A percentile compares a stretch with the other conserved stretches of the same genome.
Conservation (phyloP, 2,329 filamentous ascomycete genomes). For the Epichloe festucae region DNA sequence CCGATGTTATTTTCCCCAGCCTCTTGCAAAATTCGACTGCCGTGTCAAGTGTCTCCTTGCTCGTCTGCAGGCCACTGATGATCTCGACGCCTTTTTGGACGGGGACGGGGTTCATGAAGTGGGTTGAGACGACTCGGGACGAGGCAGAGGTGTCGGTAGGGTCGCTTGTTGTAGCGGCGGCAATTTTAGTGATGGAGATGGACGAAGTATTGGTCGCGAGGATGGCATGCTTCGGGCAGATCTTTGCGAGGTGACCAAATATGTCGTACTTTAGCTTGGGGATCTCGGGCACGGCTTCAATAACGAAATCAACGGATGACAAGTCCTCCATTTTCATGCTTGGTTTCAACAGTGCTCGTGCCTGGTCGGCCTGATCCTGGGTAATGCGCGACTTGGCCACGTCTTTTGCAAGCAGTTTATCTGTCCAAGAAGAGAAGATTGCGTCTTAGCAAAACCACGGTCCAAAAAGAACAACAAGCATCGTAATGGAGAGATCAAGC, state of each 20-base stretch:
- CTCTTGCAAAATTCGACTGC: constrained; percentile 75
- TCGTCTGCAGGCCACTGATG: constrained; percentile 88
- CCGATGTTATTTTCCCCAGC: constrained; percentile 86
- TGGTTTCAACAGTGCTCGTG: constrained; percentile 54
- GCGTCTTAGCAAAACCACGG: background rate
- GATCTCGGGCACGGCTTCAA: constrained; percentile 94
- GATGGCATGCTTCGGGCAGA: constrained; percentile 74
- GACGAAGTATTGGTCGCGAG: constrained; percentile 98
- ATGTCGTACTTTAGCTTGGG: constrained; percentile 77
- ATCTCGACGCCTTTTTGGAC: constrained; percentile 97
- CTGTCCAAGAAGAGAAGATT: constrained; percentile 28
- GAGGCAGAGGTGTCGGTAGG: constrained; percentile 69
- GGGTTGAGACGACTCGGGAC: constrained; percentile 83
- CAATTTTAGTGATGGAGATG: constrained; percentile 93
- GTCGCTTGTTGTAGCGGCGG: constrained; percentile 68
- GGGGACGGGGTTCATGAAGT: constrained; percentile 99
- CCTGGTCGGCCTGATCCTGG: constrained; percentile 63
- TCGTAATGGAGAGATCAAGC: background rate
- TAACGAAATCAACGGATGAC: constrained; percentile 83
- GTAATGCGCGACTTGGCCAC: constrained; percentile 78
- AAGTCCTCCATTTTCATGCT: constrained; percentile 67
- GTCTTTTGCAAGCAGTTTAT: constrained; percentile 89
- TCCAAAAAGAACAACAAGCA: background rate
- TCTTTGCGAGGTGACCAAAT: constrained; percentile 68
- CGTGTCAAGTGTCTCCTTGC: constrained; percentile 63